Percentiles rank a stretch among this genome's conserved stretches.
Conservation (phyloP, 2,329 filamentous ascomycete species). For the Talaromyces sp. region DNA sequence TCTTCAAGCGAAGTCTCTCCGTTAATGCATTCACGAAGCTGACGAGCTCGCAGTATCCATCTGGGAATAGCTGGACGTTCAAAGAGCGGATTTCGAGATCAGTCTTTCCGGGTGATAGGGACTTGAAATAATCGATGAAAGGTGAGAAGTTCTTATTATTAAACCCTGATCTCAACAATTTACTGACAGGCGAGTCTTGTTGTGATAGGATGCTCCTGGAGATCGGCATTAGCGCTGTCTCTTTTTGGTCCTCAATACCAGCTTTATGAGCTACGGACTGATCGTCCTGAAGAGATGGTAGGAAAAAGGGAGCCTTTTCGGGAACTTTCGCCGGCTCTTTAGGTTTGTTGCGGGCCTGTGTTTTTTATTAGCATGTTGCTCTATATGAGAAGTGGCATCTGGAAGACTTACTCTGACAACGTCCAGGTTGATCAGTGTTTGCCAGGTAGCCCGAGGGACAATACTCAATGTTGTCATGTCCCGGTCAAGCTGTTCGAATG, state of each 20-base stretch:
- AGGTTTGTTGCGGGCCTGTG: constrained; percentile 82
- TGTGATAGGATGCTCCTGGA: constrained; percentile 51
- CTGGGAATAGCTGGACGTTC: constrained; percentile 40
- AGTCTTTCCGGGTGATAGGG: constrained; percentile 75
- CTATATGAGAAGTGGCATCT: constrained; percentile 5
- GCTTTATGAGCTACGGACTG: constrained; percentile 22
- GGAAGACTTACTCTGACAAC: constrained; percentile 59
- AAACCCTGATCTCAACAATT: constrained; percentile 45
- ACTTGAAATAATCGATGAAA: constrained; percentile 75
- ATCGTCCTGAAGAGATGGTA: constrained; percentile 52
- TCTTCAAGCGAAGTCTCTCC: constrained; percentile 61
- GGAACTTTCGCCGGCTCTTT: constrained; percentile 86
- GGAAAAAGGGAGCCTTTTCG: constrained; percentile 93
- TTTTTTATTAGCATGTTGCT: constrained; percentile 11
- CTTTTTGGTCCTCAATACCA: constrained; percentile 25
- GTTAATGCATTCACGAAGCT: constrained; percentile 81
- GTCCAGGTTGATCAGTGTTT: constrained; percentile 88
- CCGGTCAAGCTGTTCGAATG: constrained; percentile 71
- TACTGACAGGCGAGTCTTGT: constrained; percentile 43
- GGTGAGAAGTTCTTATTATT: constrained; percentile 58
- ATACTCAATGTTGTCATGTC: constrained; percentile 86
- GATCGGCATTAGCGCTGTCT: constrained; percentile 61
- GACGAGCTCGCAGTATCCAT: constrained; percentile 63
- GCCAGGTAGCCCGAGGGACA: constrained; percentile 88
- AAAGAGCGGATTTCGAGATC: constrained; percentile 90